Conservation (phyloP, 2,329 filamentous ascomycete genomes). For the Aspergillus ochraceoroseus region DNA sequence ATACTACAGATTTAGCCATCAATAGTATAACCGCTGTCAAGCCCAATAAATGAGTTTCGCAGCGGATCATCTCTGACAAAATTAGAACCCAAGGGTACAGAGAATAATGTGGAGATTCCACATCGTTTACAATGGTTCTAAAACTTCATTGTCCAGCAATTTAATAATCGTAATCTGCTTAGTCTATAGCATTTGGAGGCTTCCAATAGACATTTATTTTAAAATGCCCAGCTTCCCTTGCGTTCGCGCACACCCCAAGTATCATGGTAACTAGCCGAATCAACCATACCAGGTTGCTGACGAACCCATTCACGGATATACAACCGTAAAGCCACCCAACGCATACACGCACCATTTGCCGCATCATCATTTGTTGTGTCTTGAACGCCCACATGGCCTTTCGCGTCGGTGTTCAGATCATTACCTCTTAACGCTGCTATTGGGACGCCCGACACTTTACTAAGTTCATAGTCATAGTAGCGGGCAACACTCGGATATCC, state of each 20-base stretch:
- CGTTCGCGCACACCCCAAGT: constrained; percentile 60
- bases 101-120: too few relatives aligned
- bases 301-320: constrained; percentile 89
- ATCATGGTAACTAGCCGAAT: constrained; percentile 51
- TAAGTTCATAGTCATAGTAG: constrained; percentile 77
- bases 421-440: constrained; percentile 66
- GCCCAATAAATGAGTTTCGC: too few relatives aligned
- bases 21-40: too few relatives aligned
- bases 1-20: too few relatives aligned
- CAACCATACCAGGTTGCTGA: constrained; percentile 69
- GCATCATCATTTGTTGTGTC: constrained; percentile 44
- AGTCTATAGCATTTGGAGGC: background rate
- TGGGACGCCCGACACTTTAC: constrained; percentile 68
- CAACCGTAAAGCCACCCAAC: constrained; percentile 76
- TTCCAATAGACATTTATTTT: background rate
- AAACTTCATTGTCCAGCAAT: background rate
- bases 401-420: constrained; percentile 61
- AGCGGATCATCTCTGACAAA: too few relatives aligned
- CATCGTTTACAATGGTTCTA: too few relatives aligned
- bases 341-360: constrained; percentile 53
- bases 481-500: constrained; percentile 84
- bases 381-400: constrained; percentile 64
- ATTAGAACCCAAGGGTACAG: too few relatives aligned
- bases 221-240: constrained; percentile 62
- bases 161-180: background rate